phyloP scores from a whole-genome alignment of 1,284 basidiomycete genomes.

The Pseudozyma hubeiensis region DNA sequence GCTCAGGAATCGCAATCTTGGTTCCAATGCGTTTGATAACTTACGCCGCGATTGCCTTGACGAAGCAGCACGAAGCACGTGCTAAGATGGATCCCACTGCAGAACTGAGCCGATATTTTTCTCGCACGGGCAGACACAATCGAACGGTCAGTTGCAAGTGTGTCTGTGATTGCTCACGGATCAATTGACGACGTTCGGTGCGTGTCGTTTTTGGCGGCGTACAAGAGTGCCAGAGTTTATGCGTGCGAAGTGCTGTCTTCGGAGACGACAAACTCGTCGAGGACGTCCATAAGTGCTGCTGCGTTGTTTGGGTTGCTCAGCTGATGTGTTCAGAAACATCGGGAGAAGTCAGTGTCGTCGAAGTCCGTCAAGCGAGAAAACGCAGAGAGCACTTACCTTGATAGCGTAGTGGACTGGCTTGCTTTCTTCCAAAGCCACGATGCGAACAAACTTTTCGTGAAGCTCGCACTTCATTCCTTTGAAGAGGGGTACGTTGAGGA shows the following conservation, averaged over 20 bases:
- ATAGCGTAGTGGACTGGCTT: conserved; percentile 62
- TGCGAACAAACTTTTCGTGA: conserved; percentile 72
- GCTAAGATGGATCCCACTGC: too few species aligned
- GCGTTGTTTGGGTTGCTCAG: conserved; percentile 52
- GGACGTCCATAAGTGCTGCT: conserved; percentile 49
- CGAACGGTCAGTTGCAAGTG: too few species aligned
- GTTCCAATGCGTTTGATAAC: background rate
- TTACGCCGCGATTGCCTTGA: background rate
- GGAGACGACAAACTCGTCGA: conserved; percentile 34
- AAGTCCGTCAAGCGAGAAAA: background rate
- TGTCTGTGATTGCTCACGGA: background rate
- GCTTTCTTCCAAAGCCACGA: conserved; percentile 63
- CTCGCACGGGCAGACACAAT: background rate
- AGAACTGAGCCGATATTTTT: background rate
- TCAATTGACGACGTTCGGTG: background rate
- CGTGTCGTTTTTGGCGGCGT: background rate
- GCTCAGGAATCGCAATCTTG: conserved; percentile 8
- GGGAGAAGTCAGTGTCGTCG: background rate
- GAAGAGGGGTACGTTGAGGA: conserved; percentile 88
- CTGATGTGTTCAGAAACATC: background rate
- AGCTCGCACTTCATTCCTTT: conserved; percentile 82
- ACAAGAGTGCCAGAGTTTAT: conserved; percentile 2
- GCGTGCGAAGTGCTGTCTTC: conserved; percentile 19
- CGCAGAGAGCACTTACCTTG: conserved; percentile 42
- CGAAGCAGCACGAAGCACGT: too few species aligned